phyloP scores from a whole-genome alignment of 306 rosid genomes.

The Ormosia emarginata region DNA sequence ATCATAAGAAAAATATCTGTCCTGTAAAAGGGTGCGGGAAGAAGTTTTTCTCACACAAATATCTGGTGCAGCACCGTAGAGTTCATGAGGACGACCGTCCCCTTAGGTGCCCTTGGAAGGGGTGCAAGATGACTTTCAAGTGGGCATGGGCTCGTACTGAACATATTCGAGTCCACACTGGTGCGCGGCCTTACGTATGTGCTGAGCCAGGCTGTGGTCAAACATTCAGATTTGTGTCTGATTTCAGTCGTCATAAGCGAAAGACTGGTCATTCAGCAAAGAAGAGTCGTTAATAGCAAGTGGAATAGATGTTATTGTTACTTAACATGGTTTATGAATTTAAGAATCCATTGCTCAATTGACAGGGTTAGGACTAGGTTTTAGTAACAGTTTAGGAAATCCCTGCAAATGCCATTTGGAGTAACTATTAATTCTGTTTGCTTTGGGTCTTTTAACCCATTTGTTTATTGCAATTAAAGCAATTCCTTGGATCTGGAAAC shows the following conservation, averaged over 20 bases:
- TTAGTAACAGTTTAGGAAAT: constrained; percentile 57
- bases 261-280: constrained; percentile 94
- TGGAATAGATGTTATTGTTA: constrained; percentile 42
- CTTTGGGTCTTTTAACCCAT: constrained; percentile 53
- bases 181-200: constrained; percentile 90
- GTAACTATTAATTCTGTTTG: constrained; percentile 58
- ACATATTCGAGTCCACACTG: constrained; percentile 96
- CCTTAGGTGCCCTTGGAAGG: constrained; percentile 96
- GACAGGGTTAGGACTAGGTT: constrained; percentile 67
- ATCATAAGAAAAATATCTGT: constrained; percentile 81
- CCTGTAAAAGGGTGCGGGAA: constrained; percentile 99
- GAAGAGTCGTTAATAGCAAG: constrained; percentile 52
- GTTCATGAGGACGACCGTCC: constrained; percentile 96
- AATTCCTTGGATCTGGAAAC: constrained; percentile 63
- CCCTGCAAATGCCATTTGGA: constrained; percentile 65
- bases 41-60: constrained; percentile 95
- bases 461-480: constrained; percentile 61
- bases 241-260: constrained; percentile 98
- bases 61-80: constrained; percentile 95
- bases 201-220: constrained; percentile 86
- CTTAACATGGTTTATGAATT: constrained; percentile 42
- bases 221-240: constrained; percentile 95
- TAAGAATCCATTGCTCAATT: constrained; percentile 51
- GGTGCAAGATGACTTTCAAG: constrained; percentile 99
- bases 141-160: constrained; percentile 99